Evolutionary conservation across 306 rosid species (phyloP), one percentile per base, ranked within the genome.

Genomic region (Trifolium pratense): DNA sequence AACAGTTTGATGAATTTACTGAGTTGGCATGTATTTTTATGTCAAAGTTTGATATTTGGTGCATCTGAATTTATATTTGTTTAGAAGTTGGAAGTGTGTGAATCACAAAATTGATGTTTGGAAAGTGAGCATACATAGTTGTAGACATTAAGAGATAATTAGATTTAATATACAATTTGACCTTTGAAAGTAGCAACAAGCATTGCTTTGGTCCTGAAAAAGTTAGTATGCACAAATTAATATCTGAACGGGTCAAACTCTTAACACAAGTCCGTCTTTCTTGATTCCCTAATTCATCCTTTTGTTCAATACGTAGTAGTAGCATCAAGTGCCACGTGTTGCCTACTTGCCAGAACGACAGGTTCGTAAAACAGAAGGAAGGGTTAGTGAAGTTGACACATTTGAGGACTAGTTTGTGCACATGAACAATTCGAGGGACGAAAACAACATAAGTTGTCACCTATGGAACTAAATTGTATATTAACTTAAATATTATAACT

Each of bases 1-100:
- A 68, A 46, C 73, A 11, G 12, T 76, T 75, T 57, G 78, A 45
- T 79, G 66, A 77, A 72, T 65, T 72, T 70, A 39, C 42, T 53
- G 40, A 70, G 49, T 65, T 39, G 42, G 70, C 52, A 6, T 53
- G 9, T 15, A 48, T 6, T 48, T 48, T 48, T 15, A 6, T n/a
- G 55, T 48, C 3, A 48, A 48, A 40, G 21, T 40, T 59, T 36
- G 36, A 60, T 16, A 31, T 52, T 68, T 42, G 77, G 68, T 71
- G 71, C 39, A 60, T 77, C 32, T 26, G 37, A 70, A 42, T 13
- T 51, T 61, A 7, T 69, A 13, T 42, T 61, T 77, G 1, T 25
- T 40, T 43, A 43, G 49, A 0, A 4, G 49, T 40, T 43, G 13
- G 49, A 0, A 4, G 49, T 3, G 49, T 43, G 1, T 13, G 6